Conservation (phyloP, 2,329 filamentous ascomycete species). For the Calonectria multiphialidica region DNA sequence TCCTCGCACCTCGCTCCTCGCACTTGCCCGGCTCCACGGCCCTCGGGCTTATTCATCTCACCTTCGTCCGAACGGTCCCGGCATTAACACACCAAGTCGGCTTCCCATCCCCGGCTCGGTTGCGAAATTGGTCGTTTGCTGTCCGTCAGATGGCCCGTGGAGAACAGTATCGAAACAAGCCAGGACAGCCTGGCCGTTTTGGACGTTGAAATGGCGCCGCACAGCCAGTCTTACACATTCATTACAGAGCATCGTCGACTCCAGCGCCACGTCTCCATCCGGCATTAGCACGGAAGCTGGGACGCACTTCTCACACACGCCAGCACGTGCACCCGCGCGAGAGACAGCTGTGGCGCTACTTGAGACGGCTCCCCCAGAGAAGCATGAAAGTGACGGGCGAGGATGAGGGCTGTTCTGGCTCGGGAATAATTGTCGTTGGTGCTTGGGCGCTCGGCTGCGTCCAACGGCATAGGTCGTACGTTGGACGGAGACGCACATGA, state of each 20-base stretch:
- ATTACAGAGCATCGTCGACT: conserved; percentile 4
- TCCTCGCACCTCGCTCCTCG: neutral
- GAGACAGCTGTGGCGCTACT: conserved; percentile 15
- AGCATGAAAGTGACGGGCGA: neutral
- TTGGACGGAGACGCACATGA: neutral
- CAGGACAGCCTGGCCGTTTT: conserved; percentile 8
- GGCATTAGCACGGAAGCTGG: conserved; percentile 9
- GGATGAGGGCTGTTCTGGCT: conserved; percentile 7
- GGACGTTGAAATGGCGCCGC: neutral
- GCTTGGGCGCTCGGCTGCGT: conserved; percentile 33
- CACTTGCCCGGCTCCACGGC: neutral
- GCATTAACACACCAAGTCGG: neutral
- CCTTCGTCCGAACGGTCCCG: neutral
- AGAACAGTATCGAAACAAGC: conserved; percentile 3
- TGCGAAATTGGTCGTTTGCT: neutral
- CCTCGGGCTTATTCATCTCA: conserved; percentile 6
- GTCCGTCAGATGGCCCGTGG: neutral
- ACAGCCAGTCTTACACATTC: conserved; percentile 15
- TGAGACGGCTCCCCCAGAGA: conserved; percentile 2
- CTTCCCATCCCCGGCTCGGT: neutral
- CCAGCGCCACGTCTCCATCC: neutral
- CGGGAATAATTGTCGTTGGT: conserved; percentile 1
- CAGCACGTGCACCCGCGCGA: conserved; percentile 17
- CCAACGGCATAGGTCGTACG: conserved; percentile 24
- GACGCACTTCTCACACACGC: conserved; percentile 21